Conservation (phyloP, 352 stramenopile genomes). For the Globisporangium polare region DNA sequence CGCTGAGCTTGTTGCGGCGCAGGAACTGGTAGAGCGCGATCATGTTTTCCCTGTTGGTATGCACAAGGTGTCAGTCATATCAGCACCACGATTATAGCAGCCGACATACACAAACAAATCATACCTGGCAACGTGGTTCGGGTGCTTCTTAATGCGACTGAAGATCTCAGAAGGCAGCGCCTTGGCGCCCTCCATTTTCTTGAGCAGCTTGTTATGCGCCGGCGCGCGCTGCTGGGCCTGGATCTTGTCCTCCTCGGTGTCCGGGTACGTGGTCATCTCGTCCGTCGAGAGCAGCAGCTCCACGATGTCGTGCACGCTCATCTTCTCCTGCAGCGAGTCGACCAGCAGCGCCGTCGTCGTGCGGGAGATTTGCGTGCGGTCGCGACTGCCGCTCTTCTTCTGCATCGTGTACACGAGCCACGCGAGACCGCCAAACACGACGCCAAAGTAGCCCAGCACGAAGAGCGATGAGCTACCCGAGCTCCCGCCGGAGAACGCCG, state of each 20-base stretch:
- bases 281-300: slow-evolving; percentile 72
- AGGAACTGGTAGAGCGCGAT: slow-evolving; percentile 80
- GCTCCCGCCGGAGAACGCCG: slow-evolving; percentile 37
- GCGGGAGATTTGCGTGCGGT: slow-evolving; percentile 61
- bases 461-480: slow-evolving; percentile 49
- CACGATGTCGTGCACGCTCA: slow-evolving; percentile 79
- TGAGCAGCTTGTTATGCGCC: slow-evolving; percentile 74
- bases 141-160: slow-evolving; percentile 75
- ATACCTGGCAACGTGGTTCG: slow-evolving; percentile 50
- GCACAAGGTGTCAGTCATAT: slow-evolving; percentile 7
- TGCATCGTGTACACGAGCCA: slow-evolving; percentile 64
- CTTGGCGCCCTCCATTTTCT: slow-evolving; percentile 76
- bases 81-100: neutral
- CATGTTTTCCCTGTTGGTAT: slow-evolving; percentile 59
- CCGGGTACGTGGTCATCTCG: slow-evolving; percentile 54
- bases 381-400: slow-evolving; percentile 42
- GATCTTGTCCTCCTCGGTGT: slow-evolving; percentile 31
- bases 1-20: slow-evolving; percentile 59
- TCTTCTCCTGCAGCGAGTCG: slow-evolving; percentile 55
- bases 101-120: neutral
- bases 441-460: slow-evolving; percentile 65
- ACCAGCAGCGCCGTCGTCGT: slow-evolving; percentile 40
- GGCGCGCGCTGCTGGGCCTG: slow-evolving; percentile 53
- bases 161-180: slow-evolving; percentile 54
- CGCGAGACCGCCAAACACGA: slow-evolving; percentile 54